Conservation (phyloP, 148 eudicot genomes). For the Rhododendron griersonianum region DNA sequence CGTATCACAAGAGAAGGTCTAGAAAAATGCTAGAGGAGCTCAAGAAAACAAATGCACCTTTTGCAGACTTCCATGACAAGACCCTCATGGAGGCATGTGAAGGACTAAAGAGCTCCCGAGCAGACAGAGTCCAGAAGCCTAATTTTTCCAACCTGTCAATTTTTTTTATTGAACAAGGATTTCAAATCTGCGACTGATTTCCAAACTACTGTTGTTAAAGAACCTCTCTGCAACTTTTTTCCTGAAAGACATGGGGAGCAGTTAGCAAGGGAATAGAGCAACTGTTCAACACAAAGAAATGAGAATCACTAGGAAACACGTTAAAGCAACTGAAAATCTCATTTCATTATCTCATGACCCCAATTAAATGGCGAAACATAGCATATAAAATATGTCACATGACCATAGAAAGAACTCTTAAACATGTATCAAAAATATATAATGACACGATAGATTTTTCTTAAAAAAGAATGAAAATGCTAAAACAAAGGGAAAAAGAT, state of each 20-base stretch:
- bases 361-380: neutral
- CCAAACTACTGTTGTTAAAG: neutral
- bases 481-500: neutral
- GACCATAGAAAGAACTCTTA: neutral
- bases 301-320: neutral
- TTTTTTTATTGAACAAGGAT: neutral
- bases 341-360: neutral
- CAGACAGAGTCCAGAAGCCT: neutral
- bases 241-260: slow-evolving; percentile 5
- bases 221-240: neutral
- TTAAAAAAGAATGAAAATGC: neutral
- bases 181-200: neutral
- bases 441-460: neutral
- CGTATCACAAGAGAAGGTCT: neutral
- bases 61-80: neutral
- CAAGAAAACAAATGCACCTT: neutral
- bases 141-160: neutral
- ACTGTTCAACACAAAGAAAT: neutral
- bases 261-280: neutral
- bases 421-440: neutral
- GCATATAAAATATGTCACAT: neutral
- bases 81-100: neutral
- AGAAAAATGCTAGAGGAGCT: neutral
- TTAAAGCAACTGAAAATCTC: neutral
- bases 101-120: neutral